phyloP scores from a whole-genome alignment of 2,329 filamentous ascomycete species.

The Trichocomaceae sp. region DNA sequence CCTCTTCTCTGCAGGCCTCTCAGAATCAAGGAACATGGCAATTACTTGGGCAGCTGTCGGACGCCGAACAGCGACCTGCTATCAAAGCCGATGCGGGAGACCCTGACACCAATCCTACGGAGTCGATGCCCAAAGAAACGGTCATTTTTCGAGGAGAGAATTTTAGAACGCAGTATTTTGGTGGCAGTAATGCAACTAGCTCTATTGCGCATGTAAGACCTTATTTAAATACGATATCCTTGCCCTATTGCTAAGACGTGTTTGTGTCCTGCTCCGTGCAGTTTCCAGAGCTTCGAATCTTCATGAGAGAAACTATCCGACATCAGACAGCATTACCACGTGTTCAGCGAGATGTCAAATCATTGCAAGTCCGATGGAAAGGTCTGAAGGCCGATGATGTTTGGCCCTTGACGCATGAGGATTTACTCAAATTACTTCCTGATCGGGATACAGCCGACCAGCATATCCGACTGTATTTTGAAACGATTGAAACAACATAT shows the following conservation, averaged over 20 bases:
- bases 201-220: constrained; percentile 18
- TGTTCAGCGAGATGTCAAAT: constrained; percentile 19
- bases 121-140: constrained; percentile 8
- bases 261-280: not conserved
- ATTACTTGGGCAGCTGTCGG: not conserved
- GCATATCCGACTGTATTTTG: constrained; percentile 19
- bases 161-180: constrained; percentile 20
- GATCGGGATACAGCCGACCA: constrained; percentile 16
- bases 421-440: constrained; percentile 18
- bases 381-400: constrained; percentile 8
- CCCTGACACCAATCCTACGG: not conserved
- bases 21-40: constrained; percentile 12
- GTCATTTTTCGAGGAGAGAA: constrained; percentile 20
- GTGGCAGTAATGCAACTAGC: constrained; percentile 19
- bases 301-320: constrained; percentile 20
- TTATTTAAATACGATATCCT: not conserved
- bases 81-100: constrained; percentile 12
- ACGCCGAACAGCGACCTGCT: constrained; percentile 11
- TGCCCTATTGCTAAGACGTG: not conserved
- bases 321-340: constrained; percentile 17
- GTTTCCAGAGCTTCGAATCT: constrained; percentile 20
- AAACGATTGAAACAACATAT: constrained; percentile 20
- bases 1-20: not conserved
- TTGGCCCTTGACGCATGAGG: constrained; percentile 10
- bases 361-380: constrained; percentile 19